phyloP scores from a whole-genome alignment of 2,329 filamentous ascomycete genomes.

The Verticillium alfalfae region DNA sequence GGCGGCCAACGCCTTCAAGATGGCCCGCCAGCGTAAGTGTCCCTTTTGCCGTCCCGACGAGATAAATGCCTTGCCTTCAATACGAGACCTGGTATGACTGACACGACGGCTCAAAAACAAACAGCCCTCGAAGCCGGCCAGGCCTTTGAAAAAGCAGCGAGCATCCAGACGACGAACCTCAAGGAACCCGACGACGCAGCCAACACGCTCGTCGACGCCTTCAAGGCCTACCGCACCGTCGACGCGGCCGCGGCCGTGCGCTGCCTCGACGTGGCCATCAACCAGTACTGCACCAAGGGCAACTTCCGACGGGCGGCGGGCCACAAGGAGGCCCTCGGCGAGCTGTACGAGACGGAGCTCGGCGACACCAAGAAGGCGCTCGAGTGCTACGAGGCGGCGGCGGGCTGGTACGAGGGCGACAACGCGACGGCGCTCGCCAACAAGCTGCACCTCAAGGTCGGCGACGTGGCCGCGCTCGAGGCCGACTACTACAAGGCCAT shows the following conservation, averaged over 20 bases:
- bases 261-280: constrained; percentile 73
- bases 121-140: constrained; percentile 79
- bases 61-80: no score
- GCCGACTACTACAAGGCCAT: constrained; percentile 81
- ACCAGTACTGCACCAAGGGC: constrained; percentile 81
- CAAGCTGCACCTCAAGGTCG: constrained; percentile 89
- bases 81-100: no score
- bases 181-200: constrained; percentile 92
- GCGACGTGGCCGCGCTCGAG: constrained; percentile 77
- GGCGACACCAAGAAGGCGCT: constrained; percentile 74
- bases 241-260: constrained; percentile 77
- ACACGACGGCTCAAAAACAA: not conserved
- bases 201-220: constrained; percentile 82
- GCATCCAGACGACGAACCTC: constrained; percentile 71
- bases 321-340: constrained; percentile 83
- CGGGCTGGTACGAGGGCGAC: constrained; percentile 83
- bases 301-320: constrained; percentile 88
- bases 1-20: constrained; percentile 86
- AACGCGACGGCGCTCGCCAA: constrained; percentile 83
- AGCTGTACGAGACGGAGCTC: constrained; percentile 78
- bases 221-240: constrained; percentile 88
- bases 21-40: constrained; percentile 72
- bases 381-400: constrained; percentile 78
- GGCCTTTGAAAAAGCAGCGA: constrained; percentile 81
- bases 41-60: no score